Conservation (phyloP, 2,329 filamentous ascomycete genomes). For the Hypoxylon sp. region DNA sequence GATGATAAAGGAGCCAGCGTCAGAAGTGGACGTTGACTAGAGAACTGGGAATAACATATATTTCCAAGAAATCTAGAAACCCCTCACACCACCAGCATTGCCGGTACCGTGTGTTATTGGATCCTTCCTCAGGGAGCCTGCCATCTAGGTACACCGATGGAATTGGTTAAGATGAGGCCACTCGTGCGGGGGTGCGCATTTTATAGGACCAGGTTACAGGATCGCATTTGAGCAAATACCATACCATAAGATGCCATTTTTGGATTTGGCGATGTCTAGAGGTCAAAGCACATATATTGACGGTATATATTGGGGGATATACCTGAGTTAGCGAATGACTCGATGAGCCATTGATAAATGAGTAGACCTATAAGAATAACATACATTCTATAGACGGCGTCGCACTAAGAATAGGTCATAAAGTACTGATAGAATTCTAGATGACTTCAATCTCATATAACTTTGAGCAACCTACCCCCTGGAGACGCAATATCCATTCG, state of each 20-base stretch:
- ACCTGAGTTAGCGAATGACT: slow-evolving; percentile 3
- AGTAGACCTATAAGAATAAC: neutral
- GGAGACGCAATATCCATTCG: neutral
- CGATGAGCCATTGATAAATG: slow-evolving; percentile 14
- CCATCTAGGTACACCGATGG: slow-evolving; percentile 18
- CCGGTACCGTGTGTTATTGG: slow-evolving; percentile 12
- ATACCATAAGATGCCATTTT: slow-evolving; percentile 16
- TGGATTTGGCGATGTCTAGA: slow-evolving; percentile 7
- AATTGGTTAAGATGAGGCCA: slow-evolving; percentile 13
- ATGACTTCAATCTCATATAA: slow-evolving; percentile 18
- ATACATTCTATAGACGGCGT: neutral
- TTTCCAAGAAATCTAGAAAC: slow-evolving; percentile 24
- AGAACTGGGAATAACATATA: slow-evolving; percentile 13
- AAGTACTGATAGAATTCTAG: slow-evolving; percentile 13
- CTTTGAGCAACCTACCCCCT: neutral
- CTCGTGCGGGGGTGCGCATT: slow-evolving; percentile 25
- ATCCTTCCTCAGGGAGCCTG: neutral
- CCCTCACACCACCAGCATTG: slow-evolving; percentile 19
- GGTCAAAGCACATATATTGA: neutral
- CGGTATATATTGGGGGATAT: slow-evolving; percentile 9
- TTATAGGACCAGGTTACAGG: slow-evolving; percentile 10
- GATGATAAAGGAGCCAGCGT: neutral
- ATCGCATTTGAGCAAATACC: slow-evolving; percentile 20
- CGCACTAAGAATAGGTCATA: neutral
- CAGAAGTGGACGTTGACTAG: neutral